Evolutionary conservation across 2,329 filamentous ascomycete genomes (phyloP).

Genomic region (Penicillium sp.): DNA sequence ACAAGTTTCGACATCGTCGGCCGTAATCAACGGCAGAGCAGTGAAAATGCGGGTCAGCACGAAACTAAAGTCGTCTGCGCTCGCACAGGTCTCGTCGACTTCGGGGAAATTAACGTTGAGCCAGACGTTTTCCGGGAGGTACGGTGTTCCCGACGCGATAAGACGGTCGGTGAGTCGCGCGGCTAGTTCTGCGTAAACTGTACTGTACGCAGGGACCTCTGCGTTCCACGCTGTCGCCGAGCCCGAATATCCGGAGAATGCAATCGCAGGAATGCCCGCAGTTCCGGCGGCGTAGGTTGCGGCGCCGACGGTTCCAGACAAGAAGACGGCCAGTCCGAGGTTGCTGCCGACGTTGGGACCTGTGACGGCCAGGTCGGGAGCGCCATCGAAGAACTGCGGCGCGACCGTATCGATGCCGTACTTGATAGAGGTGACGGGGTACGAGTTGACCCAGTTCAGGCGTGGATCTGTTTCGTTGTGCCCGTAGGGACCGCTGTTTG

Average conservation of each 20-base stretch:
- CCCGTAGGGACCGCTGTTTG: slow-evolving; percentile 61
- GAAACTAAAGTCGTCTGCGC: slow-evolving; percentile 63
- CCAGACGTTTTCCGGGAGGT: slow-evolving; percentile 64
- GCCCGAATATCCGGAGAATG: slow-evolving; percentile 64
- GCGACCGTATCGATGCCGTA: slow-evolving; percentile 65
- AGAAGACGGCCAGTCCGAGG: slow-evolving; percentile 58
- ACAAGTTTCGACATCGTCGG: slow-evolving; percentile 62
- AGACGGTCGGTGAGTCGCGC: slow-evolving; percentile 62
- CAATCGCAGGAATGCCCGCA: slow-evolving; percentile 67
- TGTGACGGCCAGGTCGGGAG: slow-evolving; percentile 67
- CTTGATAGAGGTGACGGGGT: slow-evolving; percentile 67
- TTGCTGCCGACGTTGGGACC: slow-evolving; percentile 68
- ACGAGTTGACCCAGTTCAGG: slow-evolving; percentile 75
- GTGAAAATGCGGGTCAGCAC: slow-evolving; percentile 67
- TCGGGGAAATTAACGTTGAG: slow-evolving; percentile 72
- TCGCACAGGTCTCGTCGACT: slow-evolving; percentile 57
- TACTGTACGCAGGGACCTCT: slow-evolving; percentile 53
- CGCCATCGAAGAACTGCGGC: slow-evolving; percentile 58
- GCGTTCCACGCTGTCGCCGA: slow-evolving; percentile 60
- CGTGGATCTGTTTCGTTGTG: slow-evolving; percentile 61
- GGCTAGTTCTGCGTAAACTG: slow-evolving; percentile 68
- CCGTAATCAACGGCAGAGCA: slow-evolving; percentile 39
- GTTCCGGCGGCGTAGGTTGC: slow-evolving; percentile 62
- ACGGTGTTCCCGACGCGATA: slow-evolving; percentile 63
- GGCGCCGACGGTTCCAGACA: slow-evolving; percentile 72